These are phyloP conservation scores for Pseudocercospora pini-densiflorae DNA, from an alignment of 2,329 filamentous ascomycete species.

Conservation along the genomic window DNA sequence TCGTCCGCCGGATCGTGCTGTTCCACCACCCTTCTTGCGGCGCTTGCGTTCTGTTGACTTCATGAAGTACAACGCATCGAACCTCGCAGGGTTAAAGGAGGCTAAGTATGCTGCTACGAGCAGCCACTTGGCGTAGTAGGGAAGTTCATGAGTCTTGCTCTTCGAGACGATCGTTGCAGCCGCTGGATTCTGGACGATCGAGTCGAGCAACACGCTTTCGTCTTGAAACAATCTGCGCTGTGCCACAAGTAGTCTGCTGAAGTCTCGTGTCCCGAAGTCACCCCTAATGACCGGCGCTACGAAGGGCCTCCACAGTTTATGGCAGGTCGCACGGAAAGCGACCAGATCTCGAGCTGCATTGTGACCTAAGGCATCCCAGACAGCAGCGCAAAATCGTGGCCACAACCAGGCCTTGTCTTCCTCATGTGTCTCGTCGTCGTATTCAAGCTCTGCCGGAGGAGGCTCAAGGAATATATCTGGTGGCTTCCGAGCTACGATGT, in stretches of 20 bases:
- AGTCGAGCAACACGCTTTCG: constrained; percentile 70
- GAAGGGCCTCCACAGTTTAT: constrained; percentile 83
- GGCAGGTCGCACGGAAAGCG: constrained; percentile 70
- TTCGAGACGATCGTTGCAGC: constrained; percentile 20
- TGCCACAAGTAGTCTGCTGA: constrained; percentile 78
- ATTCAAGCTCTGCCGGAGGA: constrained; percentile 47
- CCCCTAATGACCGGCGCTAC: constrained; percentile 75
- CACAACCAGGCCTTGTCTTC: constrained; percentile 72
- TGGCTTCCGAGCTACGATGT: constrained; percentile 69
- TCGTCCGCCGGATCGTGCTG: constrained; percentile 35
- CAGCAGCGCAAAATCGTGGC: constrained; percentile 78
- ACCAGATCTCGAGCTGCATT: constrained; percentile 80
- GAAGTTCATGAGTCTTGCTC: constrained; percentile 55
- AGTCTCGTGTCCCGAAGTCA: constrained; percentile 77
- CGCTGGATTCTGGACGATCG: constrained; percentile 52
- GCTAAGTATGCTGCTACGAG: constrained; percentile 80
- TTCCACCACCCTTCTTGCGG: constrained; percentile 56
- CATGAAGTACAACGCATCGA: constrained; percentile 76
- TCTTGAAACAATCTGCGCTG: constrained; percentile 72
- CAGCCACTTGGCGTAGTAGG: constrained; percentile 73
- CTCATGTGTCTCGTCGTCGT: constrained; percentile 52
- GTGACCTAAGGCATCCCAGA: constrained; percentile 85
- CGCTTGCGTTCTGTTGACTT: constrained; percentile 63
- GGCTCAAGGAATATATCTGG: constrained; percentile 51
- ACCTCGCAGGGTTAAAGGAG: constrained; percentile 76